Evolutionary conservation across 2,329 filamentous ascomycete species (phyloP).

Genomic region (Talaromyces sp.): DNA sequence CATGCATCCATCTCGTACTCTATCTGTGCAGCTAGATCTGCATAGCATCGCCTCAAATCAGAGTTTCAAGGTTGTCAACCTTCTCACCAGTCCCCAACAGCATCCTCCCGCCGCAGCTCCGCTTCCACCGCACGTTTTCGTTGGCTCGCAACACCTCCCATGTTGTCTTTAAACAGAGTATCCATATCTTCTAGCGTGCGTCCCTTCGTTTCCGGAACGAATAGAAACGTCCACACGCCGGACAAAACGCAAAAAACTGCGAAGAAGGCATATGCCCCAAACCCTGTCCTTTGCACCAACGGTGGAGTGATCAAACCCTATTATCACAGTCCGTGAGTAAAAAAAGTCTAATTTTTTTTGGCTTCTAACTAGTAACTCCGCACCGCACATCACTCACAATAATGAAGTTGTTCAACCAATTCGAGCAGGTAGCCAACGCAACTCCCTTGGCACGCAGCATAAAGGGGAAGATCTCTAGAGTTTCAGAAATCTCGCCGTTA

Average conservation of each 20-base stretch:
- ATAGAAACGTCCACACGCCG: constrained; percentile 42
- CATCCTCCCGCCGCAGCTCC: neutral
- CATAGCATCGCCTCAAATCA: neutral
- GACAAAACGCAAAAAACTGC: constrained; percentile 44
- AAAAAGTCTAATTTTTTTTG: neutral
- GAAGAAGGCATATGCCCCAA: constrained; percentile 54
- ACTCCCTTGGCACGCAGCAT: constrained; percentile 59
- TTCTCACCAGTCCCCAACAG: neutral
- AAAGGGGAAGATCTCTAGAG: constrained; percentile 55
- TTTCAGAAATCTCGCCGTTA: neutral
- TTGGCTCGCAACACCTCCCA: neutral
- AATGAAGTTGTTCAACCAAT: constrained; percentile 61
- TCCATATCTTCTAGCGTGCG: constrained; percentile 49
- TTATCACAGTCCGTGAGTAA: neutral
- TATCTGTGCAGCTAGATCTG: too few species aligned
- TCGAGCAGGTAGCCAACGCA: constrained; percentile 56
- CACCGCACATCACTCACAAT: constrained; percentile 31
- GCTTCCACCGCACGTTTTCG: neutral
- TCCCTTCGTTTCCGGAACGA: constrained; percentile 51
- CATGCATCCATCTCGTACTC: too few species aligned
- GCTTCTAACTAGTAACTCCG: neutral
- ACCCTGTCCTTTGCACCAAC: constrained; percentile 53
- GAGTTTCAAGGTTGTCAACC: too few species aligned
- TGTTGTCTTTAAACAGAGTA: constrained; percentile 15
- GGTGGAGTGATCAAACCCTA: constrained; percentile 59